Evolutionary conservation across 108 stramenopile species (phyloP).

Genomic region (Conticribra guillardii): DNA sequence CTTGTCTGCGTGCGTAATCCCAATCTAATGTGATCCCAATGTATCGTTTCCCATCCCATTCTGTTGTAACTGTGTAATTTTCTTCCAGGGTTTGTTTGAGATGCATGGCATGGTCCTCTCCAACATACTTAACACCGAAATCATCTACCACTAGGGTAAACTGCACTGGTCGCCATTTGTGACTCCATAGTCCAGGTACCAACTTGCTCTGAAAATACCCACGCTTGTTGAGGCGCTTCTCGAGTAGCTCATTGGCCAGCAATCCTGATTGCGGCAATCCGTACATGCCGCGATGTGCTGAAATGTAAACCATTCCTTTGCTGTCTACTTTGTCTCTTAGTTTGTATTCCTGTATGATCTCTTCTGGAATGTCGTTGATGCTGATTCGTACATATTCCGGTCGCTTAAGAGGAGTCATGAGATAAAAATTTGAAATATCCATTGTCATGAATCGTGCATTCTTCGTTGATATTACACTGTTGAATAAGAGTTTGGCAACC

Average conservation of each 20-base stretch:
- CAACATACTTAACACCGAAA: constrained; percentile 2
- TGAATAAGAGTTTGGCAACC: constrained; percentile 27
- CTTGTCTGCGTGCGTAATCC: constrained; percentile 40
- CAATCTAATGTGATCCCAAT: constrained; percentile 39
- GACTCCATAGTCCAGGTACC: constrained; percentile 48
- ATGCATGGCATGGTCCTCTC: constrained; percentile 3
- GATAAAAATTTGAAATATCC: no score
- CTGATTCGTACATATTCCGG: constrained; percentile 47
- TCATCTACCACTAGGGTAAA: constrained; percentile 7
- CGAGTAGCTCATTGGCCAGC: no score
- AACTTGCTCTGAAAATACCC: no score
- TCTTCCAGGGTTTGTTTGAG: constrained; percentile 4
- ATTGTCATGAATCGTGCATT: no score
- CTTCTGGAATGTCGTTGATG: constrained; percentile 3
- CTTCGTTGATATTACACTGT: no score
- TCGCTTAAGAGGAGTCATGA: constrained; percentile 26
- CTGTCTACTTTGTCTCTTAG: neutral
- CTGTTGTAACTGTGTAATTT: constrained; percentile 12
- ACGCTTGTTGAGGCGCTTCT: no score
- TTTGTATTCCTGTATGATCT: constrained; percentile 49
- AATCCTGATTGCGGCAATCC: no score
- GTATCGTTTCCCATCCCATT: constrained; percentile 36
- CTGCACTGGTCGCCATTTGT: constrained; percentile 13
- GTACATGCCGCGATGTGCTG: no score
- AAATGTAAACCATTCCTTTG: constrained; percentile 8